Conservation (phyloP, 768 basidiomycete species). For the Xerocomellus amylosporus region DNA sequence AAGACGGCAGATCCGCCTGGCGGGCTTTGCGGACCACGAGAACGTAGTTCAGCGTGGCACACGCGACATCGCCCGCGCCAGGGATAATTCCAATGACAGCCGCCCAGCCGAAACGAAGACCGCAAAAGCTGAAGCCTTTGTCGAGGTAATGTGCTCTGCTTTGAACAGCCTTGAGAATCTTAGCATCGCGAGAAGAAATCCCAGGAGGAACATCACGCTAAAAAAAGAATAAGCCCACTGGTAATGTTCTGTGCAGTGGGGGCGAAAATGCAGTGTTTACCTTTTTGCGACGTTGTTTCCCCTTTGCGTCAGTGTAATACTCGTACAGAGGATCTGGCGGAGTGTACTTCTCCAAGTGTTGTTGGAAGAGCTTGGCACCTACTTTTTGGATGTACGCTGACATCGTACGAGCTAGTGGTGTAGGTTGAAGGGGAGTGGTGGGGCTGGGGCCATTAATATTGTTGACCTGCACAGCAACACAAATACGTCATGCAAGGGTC, state of each 20-base stretch:
- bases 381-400: slow-evolving; percentile 38
- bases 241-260: slow-evolving; percentile 38
- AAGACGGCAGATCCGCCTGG: slow-evolving; percentile 64
- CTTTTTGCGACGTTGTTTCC: slow-evolving; percentile 32
- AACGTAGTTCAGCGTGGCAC: slow-evolving; percentile 64
- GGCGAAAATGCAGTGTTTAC: slow-evolving; percentile 28
- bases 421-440: background rate
- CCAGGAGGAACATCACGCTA: slow-evolving; percentile 74
- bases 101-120: slow-evolving; percentile 84
- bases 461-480: background rate
- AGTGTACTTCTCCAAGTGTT: slow-evolving; percentile 62
- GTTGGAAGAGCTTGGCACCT: slow-evolving; percentile 59
- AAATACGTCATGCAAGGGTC: slow-evolving; percentile 23
- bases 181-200: slow-evolving; percentile 69
- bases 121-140: slow-evolving; percentile 78
- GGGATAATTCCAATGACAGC: slow-evolving; percentile 78
- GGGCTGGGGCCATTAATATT: background rate
- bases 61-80: slow-evolving; percentile 62
- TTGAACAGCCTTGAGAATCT: slow-evolving; percentile 72
- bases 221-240: slow-evolving; percentile 11
- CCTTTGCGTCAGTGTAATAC: slow-evolving; percentile 27
- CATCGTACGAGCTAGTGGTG: slow-evolving; percentile 12
- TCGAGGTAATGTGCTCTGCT: slow-evolving; percentile 82
- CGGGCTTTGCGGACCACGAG: slow-evolving; percentile 76
- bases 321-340: slow-evolving; percentile 77